A percentile compares a stretch with the other conserved stretches of the same genome.
phyloP scores from a whole-genome alignment of 192 early-diverging fungal species.

The Geosiphon pyriformis region DNA sequence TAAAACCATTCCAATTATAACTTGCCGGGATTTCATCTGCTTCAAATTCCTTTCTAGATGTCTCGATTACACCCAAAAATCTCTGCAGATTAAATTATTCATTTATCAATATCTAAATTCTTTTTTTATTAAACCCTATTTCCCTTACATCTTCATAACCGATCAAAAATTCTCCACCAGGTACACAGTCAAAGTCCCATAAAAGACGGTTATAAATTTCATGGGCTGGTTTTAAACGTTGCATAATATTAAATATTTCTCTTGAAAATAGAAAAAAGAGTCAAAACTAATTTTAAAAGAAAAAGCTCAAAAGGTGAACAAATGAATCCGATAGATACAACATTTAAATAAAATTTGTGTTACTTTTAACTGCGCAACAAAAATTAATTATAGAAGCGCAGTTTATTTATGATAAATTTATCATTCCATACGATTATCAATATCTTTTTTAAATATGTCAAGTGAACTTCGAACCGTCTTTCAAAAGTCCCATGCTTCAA shows the following conservation, averaged over 20 bases:
- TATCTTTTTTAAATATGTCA: too few relatives aligned
- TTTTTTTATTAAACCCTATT: neutral
- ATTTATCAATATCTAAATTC: neutral
- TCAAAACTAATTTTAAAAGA: too few relatives aligned
- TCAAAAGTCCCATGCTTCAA: too few relatives aligned
- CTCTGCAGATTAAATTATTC: constrained; percentile 5
- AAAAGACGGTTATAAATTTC: constrained; percentile 15
- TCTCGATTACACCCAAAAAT: constrained; percentile 18
- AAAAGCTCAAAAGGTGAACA: too few relatives aligned
- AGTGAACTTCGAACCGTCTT: too few relatives aligned
- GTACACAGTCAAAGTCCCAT: constrained; percentile 10
- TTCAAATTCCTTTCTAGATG: constrained; percentile 12
- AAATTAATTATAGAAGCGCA: too few relatives aligned
- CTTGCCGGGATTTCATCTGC: constrained; percentile 12
- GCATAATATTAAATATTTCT: neutral
- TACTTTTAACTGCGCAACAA: too few relatives aligned
- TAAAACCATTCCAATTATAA: neutral
- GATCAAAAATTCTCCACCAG: constrained; percentile 8
- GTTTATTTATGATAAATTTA: too few relatives aligned
- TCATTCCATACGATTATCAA: too few relatives aligned
- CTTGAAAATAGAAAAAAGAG: neutral
- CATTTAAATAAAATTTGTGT: too few relatives aligned
- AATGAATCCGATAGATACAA: too few relatives aligned
- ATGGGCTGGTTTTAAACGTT: constrained; percentile 19
- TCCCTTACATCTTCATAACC: constrained; percentile 18